These are phyloP conservation scores for Euphorbia lathyris DNA, from an alignment of 345 rosid genomes.

Conservation along the genomic window DNA sequence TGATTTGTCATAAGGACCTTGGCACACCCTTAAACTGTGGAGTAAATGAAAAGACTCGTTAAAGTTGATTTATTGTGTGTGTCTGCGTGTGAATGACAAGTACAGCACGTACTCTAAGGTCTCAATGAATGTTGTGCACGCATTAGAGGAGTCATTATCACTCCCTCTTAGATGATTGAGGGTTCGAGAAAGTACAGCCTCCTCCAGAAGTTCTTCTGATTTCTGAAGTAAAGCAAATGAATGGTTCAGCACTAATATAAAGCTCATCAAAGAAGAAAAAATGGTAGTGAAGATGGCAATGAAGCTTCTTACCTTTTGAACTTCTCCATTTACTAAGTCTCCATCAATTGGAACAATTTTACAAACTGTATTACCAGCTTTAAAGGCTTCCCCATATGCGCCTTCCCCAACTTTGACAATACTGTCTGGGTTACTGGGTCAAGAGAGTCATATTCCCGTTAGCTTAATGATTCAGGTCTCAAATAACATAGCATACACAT, in stretches of 20 bases:
- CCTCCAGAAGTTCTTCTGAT: constrained; percentile 94
- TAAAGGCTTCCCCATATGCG: constrained; percentile 92
- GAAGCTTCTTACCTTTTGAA: constrained; percentile 63
- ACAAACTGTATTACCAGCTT: constrained; percentile 76
- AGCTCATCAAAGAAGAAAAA: constrained; percentile 4
- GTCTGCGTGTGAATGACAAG: not conserved
- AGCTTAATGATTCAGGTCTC: constrained; percentile 15
- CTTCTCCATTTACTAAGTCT: constrained; percentile 85
- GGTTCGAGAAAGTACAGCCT: constrained; percentile 75
- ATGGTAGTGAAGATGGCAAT: not conserved
- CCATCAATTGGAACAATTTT: constrained; percentile 98
- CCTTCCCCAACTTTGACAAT: constrained; percentile 94
- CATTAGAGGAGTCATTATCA: constrained; percentile 39
- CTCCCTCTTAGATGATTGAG: constrained; percentile 58
- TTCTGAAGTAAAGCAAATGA: constrained; percentile 51
- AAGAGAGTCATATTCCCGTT: constrained; percentile 23
- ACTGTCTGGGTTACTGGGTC: constrained; percentile 57
- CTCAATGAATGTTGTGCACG: constrained; percentile 63
- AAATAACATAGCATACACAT: constrained; percentile 8
- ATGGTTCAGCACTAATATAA: constrained; percentile 20
- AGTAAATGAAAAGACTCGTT: constrained; percentile 14
- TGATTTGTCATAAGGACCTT: constrained; percentile 68
- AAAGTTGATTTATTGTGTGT: constrained; percentile 1
- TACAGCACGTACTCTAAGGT: constrained; percentile 68
- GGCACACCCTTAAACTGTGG: constrained; percentile 75